Percentiles rank a stretch among this genome's conserved stretches.
Evolutionary conservation across 129 eudicot genomes (phyloP).

Genomic region (Calendula officinalis): DNA sequence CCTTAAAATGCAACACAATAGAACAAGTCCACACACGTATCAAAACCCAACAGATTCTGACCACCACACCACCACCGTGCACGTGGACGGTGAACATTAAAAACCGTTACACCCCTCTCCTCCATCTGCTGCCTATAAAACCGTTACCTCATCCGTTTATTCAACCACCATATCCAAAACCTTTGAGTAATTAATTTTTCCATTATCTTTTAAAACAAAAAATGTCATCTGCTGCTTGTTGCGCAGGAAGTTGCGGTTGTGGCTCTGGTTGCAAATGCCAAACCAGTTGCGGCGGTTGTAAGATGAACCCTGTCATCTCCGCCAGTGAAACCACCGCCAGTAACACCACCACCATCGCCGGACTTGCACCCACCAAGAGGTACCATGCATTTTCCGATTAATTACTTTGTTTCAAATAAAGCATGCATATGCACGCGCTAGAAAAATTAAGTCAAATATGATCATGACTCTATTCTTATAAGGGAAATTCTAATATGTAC

Average conservation of each 20-base stretch:
- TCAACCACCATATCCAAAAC: background rate
- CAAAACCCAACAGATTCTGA: slow-evolving; percentile 3
- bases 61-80: too few species aligned
- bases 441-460: too few species aligned
- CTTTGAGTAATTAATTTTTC: background rate
- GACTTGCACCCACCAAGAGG: slow-evolving; percentile 28
- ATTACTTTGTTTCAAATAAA: background rate
- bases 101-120: slow-evolving; percentile 9
- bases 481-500: too few species aligned
- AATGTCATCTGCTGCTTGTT: slow-evolving; percentile 30
- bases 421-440: too few species aligned
- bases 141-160: background rate
- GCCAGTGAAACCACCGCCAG: slow-evolving; percentile 9
- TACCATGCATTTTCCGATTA: background rate
- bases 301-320: slow-evolving; percentile 10
- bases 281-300: slow-evolving; percentile 23
- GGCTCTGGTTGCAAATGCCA: slow-evolving; percentile 31
- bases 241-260: slow-evolving; percentile 29
- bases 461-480: too few species aligned
- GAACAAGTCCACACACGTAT: slow-evolving; percentile 19
- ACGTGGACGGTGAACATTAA: slow-evolving; percentile 5
- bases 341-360: background rate
- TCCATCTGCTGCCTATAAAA: slow-evolving; percentile 21
- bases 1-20: background rate
- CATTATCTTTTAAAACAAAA: slow-evolving; percentile 10